These are phyloP conservation scores for Rhizopus delemar DNA, from an alignment of 371 early-diverging fungal genomes.

Conservation along the genomic window DNA sequence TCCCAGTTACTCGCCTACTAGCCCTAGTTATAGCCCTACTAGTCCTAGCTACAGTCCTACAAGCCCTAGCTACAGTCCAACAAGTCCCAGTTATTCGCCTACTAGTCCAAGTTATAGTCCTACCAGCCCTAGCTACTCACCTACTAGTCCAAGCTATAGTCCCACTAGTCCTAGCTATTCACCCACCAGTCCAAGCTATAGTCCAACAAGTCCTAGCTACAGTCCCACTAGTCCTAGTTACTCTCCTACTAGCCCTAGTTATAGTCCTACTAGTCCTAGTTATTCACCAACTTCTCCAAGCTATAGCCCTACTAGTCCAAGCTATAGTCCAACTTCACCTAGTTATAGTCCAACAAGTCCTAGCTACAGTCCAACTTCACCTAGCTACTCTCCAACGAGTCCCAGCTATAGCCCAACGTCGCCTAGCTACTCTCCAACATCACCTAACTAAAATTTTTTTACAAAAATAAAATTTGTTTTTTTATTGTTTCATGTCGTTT, in stretches of 20 bases:
- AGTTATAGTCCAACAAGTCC: conserved; percentile 79
- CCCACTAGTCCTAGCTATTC: conserved; percentile 65
- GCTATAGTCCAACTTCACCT: conserved; percentile 60
- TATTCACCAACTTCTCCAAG: conserved; percentile 73
- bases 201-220: conserved; percentile 68
- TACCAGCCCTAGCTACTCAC: conserved; percentile 58
- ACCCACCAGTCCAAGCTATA: conserved; percentile 77
- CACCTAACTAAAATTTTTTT: not conserved
- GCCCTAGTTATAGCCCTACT: conserved; percentile 72
- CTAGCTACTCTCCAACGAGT: conserved; percentile 56
- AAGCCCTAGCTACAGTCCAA: conserved; percentile 73
- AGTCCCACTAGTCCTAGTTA: conserved; percentile 69
- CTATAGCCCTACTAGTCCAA: conserved; percentile 64
- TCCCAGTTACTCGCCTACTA: conserved; percentile 68
- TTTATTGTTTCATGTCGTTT: not conserved
- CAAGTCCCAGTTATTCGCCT: conserved; percentile 75
- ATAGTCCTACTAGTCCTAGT: conserved; percentile 72
- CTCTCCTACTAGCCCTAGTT: conserved; percentile 77
- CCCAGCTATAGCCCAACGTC: conserved; percentile 70
- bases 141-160: conserved; percentile 55
- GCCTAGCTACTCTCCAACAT: conserved; percentile 63
- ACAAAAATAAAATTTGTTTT: not conserved
- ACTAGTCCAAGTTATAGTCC: conserved; percentile 80
- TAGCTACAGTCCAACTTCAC: conserved; percentile 63
- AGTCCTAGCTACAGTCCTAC: conserved; percentile 81